A percentile compares a stretch with the other conserved stretches of the same genome.
phyloP scores from a whole-genome alignment of 2,329 filamentous ascomycete species.

The Aphanocladium album region DNA sequence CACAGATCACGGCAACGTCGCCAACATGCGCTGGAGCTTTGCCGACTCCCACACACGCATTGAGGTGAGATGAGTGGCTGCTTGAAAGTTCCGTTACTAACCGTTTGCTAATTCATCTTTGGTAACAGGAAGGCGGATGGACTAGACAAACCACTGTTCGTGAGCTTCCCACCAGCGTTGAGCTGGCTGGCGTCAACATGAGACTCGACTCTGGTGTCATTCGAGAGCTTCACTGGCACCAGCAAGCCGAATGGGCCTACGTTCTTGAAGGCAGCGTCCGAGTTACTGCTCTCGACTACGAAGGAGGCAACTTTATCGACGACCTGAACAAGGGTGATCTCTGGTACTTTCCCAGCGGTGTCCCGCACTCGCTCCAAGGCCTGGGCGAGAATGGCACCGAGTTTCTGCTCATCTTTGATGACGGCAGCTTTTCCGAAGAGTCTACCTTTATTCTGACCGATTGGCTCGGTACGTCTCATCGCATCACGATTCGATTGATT shows the following conservation, averaged over 20 bases:
- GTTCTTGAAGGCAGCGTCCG: constrained; percentile 66
- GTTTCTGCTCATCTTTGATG: constrained; percentile 45
- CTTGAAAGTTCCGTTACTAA: neutral
- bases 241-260: constrained; percentile 74
- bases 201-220: constrained; percentile 67
- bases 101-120: neutral
- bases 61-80: constrained; percentile 49
- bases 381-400: constrained; percentile 56
- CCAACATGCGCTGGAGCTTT: constrained; percentile 70
- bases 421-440: constrained; percentile 49
- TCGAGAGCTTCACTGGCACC: constrained; percentile 77
- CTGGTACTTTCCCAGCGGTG: constrained; percentile 76
- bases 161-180: constrained; percentile 60
- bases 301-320: constrained; percentile 72
- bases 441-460: constrained; percentile 71
- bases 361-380: constrained; percentile 73
- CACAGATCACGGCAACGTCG: constrained; percentile 65
- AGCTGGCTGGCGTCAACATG: constrained; percentile 76
- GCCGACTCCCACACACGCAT: constrained; percentile 60
- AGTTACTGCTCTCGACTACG: constrained; percentile 67
- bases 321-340: constrained; percentile 71
- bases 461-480: constrained; percentile 53
- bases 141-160: constrained; percentile 66
- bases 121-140: constrained; percentile 64
- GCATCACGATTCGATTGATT: neutral